A percentile compares a stretch with the other conserved stretches of the same genome.
phyloP scores from a whole-genome alignment of 1,139 yeast genomes.

The Kodamaea sp. region DNA sequence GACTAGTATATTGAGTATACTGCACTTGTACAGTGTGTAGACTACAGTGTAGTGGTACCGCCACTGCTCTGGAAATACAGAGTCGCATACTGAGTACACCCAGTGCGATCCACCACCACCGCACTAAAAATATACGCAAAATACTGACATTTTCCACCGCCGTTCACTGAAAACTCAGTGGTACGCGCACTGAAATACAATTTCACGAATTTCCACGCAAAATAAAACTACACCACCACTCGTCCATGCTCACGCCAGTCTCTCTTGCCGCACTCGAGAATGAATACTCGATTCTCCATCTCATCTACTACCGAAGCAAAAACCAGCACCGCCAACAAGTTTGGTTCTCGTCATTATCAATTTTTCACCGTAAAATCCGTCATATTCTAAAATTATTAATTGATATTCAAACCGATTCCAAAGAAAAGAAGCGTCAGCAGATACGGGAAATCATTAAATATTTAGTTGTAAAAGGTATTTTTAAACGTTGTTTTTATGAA shows the following conservation, averaged over 20 bases:
- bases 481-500: slow-evolving; percentile 53
- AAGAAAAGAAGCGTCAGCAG: slow-evolving; percentile 12
- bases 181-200: too few relatives aligned
- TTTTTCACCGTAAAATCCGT: slow-evolving; percentile 57
- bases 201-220: too few relatives aligned
- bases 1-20: too few relatives aligned
- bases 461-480: slow-evolving; percentile 33
- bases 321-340: slow-evolving; percentile 71
- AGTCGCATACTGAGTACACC: too few relatives aligned
- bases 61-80: too few relatives aligned
- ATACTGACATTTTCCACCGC: too few relatives aligned
- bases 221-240: too few relatives aligned
- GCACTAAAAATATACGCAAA: too few relatives aligned
- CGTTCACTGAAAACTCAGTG: too few relatives aligned
- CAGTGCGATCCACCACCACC: too few relatives aligned
- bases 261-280: slow-evolving; percentile 12
- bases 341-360: slow-evolving; percentile 75
- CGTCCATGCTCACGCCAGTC: not conserved
- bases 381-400: slow-evolving; percentile 28
- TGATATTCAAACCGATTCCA: slow-evolving; percentile 20
- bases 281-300: slow-evolving; percentile 57
- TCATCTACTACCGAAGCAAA: slow-evolving; percentile 64
- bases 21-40: too few relatives aligned
- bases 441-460: slow-evolving; percentile 27
- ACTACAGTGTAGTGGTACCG: too few relatives aligned